These are phyloP conservation scores for Trametes coccinea DNA, from an alignment of 768 basidiomycete species.

Conservation along the genomic window DNA sequence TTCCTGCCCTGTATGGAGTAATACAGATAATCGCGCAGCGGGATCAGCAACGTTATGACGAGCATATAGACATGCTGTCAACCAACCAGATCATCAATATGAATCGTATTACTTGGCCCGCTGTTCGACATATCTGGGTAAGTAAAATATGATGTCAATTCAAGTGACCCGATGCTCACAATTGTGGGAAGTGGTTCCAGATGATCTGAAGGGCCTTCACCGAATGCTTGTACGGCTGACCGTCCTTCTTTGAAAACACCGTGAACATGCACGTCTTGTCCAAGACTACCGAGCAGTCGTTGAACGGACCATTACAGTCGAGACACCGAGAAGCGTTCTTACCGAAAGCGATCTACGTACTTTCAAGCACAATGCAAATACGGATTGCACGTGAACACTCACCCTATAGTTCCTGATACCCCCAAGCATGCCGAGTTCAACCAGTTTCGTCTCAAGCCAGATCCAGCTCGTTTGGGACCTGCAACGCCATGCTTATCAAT, in stretches of 20 bases:
- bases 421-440: slow-evolving; percentile 85
- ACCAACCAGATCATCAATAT: slow-evolving; percentile 80
- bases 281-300: slow-evolving; percentile 49
- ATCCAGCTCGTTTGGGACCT: slow-evolving; percentile 89
- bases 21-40: not conserved
- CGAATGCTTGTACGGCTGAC: slow-evolving; percentile 74
- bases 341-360: slow-evolving; percentile 63
- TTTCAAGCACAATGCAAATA: too few species aligned
- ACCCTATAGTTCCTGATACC: slow-evolving; percentile 71
- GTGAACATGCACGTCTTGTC: slow-evolving; percentile 91
- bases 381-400: not conserved
- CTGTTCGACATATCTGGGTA: too few species aligned
- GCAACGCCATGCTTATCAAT: too few species aligned
- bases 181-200: slow-evolving; percentile 85
- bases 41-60: not conserved
- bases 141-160: too few species aligned
- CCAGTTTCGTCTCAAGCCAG: slow-evolving; percentile 86
- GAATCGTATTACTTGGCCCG: slow-evolving; percentile 73
- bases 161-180: too few species aligned
- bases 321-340: slow-evolving; percentile 3
- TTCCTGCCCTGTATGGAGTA: slow-evolving; percentile 59
- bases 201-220: slow-evolving; percentile 84
- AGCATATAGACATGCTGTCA: not conserved
- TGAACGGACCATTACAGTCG: not conserved
- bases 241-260: slow-evolving; percentile 74